Conservation (phyloP, 2,329 filamentous ascomycete species). For the Leptodontidium sp. region DNA sequence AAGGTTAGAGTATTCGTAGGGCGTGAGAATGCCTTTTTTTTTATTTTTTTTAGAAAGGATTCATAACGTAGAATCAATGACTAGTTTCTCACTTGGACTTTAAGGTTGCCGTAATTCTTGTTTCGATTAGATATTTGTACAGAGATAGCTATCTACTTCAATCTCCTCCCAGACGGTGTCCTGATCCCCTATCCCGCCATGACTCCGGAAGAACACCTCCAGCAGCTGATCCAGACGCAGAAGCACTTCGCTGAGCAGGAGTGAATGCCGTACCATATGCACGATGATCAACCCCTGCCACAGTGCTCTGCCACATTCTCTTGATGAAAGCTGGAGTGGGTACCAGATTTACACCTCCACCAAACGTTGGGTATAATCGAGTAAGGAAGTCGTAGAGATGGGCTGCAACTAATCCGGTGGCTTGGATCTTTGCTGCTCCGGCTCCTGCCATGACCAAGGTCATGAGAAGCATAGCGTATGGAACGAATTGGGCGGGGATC, state of each 20-base stretch:
- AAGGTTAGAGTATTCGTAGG: no score
- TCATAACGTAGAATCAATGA: neutral
- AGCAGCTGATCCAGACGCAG: constrained; percentile 52
- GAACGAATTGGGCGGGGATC: constrained; percentile 83
- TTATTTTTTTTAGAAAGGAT: neutral
- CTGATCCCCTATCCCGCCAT: constrained; percentile 69
- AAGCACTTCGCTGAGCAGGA: constrained; percentile 49
- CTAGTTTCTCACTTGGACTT: neutral
- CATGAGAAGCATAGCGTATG: constrained; percentile 79
- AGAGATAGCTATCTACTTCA: constrained; percentile 6
- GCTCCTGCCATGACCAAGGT: constrained; percentile 74
- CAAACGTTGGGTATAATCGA: constrained; percentile 87
- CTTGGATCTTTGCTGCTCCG: constrained; percentile 65
- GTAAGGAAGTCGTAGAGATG: constrained; percentile 92
- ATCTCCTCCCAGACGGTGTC: constrained; percentile 65
- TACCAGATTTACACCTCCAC: constrained; percentile 80
- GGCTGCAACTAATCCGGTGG: constrained; percentile 83
- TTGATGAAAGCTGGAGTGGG: constrained; percentile 77
- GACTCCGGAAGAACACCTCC: constrained; percentile 65
- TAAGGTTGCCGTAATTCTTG: neutral
- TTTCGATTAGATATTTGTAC: neutral
- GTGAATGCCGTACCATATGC: constrained; percentile 70
- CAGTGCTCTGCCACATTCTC: constrained; percentile 64
- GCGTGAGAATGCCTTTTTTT: no score
- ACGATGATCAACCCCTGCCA: constrained; percentile 56